Evolutionary conservation across 306 rosid species (phyloP).

Genomic region (Carpinus fangiana): DNA sequence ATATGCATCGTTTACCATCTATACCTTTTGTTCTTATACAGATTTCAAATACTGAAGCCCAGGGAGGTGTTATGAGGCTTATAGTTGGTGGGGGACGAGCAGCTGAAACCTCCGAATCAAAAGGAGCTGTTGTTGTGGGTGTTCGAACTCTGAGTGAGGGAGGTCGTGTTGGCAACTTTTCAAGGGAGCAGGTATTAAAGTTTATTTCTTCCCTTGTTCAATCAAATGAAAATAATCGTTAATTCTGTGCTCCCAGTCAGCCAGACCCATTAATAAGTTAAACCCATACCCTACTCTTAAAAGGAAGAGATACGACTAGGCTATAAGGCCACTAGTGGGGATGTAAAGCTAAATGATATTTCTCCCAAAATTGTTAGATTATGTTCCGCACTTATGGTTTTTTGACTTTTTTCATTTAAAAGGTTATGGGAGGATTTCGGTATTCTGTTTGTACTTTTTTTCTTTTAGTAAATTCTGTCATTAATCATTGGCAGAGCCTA

Average conservation of each 20-base stretch:
- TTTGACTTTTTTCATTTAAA: not conserved
- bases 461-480: not conserved
- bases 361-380: not conserved
- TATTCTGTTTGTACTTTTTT: not conserved
- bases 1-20: not conserved
- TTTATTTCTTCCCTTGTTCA: constrained; percentile 1
- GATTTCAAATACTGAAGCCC: constrained; percentile 89
- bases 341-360: not conserved
- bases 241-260: not conserved
- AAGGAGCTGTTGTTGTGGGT: constrained; percentile 98
- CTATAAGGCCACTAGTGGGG: not conserved
- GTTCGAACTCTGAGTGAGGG: constrained; percentile 99
- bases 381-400: not conserved
- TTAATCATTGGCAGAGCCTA: not conserved
- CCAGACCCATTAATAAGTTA: not conserved
- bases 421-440: not conserved
- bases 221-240: not conserved
- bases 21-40: constrained; percentile 28
- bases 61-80: constrained; percentile 96
- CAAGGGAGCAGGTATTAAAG: constrained; percentile 87
- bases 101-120: constrained; percentile 71
- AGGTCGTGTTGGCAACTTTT: constrained; percentile 94
- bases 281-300: not conserved
- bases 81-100: constrained; percentile 99
- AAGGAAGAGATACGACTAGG: not conserved